A percentile compares a stretch with the other conserved stretches of the same genome.
Conservation (phyloP, 495 filamentous ascomycete genomes). For the Patellaria atrata region DNA sequence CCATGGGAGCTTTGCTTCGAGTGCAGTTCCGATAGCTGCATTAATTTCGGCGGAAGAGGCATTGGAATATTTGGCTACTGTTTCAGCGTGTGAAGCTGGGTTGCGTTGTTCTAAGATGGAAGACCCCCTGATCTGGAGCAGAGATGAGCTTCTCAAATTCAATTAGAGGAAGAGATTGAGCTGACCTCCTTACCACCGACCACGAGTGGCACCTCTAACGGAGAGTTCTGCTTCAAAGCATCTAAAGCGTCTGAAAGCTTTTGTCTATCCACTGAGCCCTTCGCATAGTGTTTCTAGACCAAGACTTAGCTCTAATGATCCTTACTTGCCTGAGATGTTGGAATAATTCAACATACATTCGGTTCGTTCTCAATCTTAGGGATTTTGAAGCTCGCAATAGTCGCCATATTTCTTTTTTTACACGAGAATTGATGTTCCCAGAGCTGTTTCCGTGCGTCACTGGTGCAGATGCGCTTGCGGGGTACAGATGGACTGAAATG, state of each 20-base stretch:
- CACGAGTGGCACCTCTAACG: constrained; percentile 61
- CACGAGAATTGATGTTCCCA: not conserved
- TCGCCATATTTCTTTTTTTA: constrained; percentile 20
- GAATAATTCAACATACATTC: constrained; percentile 48
- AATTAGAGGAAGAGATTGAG: not conserved
- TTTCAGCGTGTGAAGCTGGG: constrained; percentile 56
- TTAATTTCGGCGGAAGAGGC: constrained; percentile 58
- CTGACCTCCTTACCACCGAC: constrained; percentile 63
- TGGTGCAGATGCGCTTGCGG: not conserved
- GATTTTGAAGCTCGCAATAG: constrained; percentile 68
- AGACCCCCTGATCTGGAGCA: constrained; percentile 35
- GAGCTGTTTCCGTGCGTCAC: not conserved
- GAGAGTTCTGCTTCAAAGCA: constrained; percentile 39
- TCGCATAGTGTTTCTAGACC: constrained; percentile 67
- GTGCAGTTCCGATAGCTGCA: constrained; percentile 62
- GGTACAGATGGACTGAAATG: constrained; percentile 5
- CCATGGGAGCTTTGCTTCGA: constrained; percentile 71
- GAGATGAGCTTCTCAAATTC: constrained; percentile 5
- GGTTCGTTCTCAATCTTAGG: constrained; percentile 83
- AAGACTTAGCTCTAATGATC: constrained; percentile 1
- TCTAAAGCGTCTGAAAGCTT: constrained; percentile 57
- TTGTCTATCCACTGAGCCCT: constrained; percentile 62
- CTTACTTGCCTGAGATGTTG: not conserved
- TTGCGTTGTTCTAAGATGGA: constrained; percentile 48
- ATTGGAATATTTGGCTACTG: constrained; percentile 64